phyloP scores from a whole-genome alignment of 2,329 filamentous ascomycete genomes.

The Pseudohalonectria lignicola region DNA sequence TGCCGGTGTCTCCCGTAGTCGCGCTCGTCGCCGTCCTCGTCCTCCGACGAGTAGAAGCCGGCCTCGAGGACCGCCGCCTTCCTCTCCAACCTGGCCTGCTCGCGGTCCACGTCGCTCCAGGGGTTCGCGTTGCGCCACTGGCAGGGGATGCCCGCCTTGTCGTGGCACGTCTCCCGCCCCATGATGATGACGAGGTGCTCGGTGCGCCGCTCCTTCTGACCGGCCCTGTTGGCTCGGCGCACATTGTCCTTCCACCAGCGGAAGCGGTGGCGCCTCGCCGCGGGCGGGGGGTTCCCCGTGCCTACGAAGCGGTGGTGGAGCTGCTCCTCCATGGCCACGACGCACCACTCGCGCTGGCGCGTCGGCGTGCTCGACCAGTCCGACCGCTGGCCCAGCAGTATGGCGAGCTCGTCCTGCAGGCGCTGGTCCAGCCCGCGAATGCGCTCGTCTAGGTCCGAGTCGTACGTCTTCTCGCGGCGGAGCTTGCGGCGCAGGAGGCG shows the following conservation, averaged over 20 bases:
- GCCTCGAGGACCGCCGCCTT: neutral
- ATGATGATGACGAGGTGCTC: conserved; percentile 1
- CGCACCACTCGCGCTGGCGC: conserved; percentile 14
- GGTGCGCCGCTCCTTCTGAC: neutral
- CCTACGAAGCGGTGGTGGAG: conserved; percentile 11
- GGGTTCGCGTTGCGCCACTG: neutral
- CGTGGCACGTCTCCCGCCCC: neutral
- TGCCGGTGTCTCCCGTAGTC: neutral
- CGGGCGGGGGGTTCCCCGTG: neutral
- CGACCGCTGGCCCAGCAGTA: conserved; percentile 11
- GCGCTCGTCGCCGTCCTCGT: neutral
- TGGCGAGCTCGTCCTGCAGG: conserved; percentile 9
- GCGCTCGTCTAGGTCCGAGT: conserved; percentile 13
- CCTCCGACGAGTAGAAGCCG: neutral
- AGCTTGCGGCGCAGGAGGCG: conserved; percentile 8
- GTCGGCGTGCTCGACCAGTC: conserved; percentile 10
- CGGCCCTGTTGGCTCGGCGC: too few relatives aligned
- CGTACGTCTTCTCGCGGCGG: conserved; percentile 13
- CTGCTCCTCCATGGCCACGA: conserved; percentile 13
- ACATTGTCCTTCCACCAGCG: conserved; percentile 3
- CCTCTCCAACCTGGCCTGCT: neutral
- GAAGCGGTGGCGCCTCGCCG: conserved; percentile 1
- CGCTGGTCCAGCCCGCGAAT: conserved; percentile 9
- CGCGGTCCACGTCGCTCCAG: conserved; percentile 2
- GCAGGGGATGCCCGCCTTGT: neutral